Base-by-base conservation (phyloP, 140 eudicot species). In the Oenanthe javanica region DNA sequence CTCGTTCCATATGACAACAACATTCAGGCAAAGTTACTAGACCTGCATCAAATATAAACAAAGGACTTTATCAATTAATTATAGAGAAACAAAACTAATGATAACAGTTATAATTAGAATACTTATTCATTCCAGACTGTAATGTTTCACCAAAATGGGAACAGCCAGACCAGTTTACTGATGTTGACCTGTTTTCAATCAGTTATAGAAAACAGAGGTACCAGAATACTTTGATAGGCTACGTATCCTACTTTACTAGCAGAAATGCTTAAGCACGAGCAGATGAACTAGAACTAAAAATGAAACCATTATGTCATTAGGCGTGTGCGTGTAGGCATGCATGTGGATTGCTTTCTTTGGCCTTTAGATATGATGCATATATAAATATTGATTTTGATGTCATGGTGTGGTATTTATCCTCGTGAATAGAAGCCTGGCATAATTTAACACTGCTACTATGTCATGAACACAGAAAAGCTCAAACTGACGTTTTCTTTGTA, bases 1-100 rank as follows among this genome's bases (percentile, higher is more conserved):
- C 38, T 89, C 19, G 89, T 94, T 36, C 86, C 94, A 13, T 49
- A 87, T 42, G 89, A 91, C 80, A 72, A 87, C 50, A 84, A 93
- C 74, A 84, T 93, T 45, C 75, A 89, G 96, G 98, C 80, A 90
- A 75, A 13, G 46, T 61, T 78, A 57, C 84, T 55, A n/a, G 59
- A 46, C 5, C 76, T 55, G 50, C 45, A 63, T 43, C 31, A 67
- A 5, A 14, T 46, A 71, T 67, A 38, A 79, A 6, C 43, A 25
- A n/a, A 45, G 6, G 38, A 42, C 43, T 45, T 70, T 40, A 70
- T 36, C 5, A 43, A 72, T 72, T 11, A 42, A 42, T 11, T 0
- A 74, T 74, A 14, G 7, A 74, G 18, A 1, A 74, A 46, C 9
- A 74, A 47, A 74, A 47, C 31, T 2, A n/a, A 3, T 19, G 8